A percentile compares a stretch with the other conserved stretches of the same genome.
Conservation (phyloP, 805 yeast species). For the Starmera pachycereana region DNA sequence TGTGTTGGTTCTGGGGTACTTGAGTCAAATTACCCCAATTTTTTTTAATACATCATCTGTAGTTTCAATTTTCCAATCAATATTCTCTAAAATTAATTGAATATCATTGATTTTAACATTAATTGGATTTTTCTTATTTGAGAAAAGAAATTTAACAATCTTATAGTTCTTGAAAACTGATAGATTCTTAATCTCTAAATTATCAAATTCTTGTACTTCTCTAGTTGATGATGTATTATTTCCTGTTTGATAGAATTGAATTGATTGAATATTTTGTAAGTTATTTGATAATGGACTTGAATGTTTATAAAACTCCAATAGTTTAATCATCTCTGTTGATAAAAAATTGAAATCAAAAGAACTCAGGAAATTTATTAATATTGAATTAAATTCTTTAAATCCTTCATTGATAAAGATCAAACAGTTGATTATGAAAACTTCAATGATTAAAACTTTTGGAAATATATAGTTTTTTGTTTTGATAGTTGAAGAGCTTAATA, state of each 20-base stretch:
- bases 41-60: slow-evolving; percentile 25
- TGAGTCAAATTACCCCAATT: slow-evolving; percentile 17
- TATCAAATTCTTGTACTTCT: background rate
- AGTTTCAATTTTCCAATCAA: slow-evolving; percentile 23
- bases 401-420: slow-evolving; percentile 8
- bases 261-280: too few relatives aligned
- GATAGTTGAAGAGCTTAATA: background rate
- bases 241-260: too few relatives aligned
- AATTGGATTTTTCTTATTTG: background rate
- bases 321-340: background rate
- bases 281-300: too few relatives aligned
- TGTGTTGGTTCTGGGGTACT: background rate
- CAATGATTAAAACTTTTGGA: slow-evolving; percentile 5
- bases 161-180: background rate
- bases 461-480: background rate
- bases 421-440: slow-evolving; percentile 7
- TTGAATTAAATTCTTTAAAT: slow-evolving; percentile 6
- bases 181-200: background rate
- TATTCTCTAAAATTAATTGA: slow-evolving; percentile 19
- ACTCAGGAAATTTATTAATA: slow-evolving; percentile 3
- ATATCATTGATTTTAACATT: slow-evolving; percentile 12
- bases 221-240: too few relatives aligned
- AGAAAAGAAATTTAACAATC: background rate
- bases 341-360: background rate
- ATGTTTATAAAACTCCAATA: slow-evolving; percentile 1